These are phyloP conservation scores for Populus simonii DNA, from an alignment of 345 rosid genomes.

Conservation along the genomic window DNA sequence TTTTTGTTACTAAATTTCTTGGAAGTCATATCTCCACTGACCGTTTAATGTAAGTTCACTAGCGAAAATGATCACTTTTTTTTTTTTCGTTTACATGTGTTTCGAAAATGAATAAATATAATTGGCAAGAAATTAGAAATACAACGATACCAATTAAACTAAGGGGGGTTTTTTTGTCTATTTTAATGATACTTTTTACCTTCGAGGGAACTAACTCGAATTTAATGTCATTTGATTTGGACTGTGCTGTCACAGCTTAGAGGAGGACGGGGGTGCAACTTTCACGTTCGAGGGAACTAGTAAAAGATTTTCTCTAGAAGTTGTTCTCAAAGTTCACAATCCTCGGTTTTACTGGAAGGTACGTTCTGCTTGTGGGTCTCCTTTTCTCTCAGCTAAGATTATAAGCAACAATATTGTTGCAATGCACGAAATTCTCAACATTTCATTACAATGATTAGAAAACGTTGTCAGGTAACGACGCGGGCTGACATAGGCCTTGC, in stretches of 20 bases:
- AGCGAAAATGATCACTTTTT: too few relatives aligned
- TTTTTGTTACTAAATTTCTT: constrained; percentile 59
- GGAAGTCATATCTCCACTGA: constrained; percentile 53
- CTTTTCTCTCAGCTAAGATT: neutral
- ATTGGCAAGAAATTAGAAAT: too few relatives aligned
- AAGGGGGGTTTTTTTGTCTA: neutral
- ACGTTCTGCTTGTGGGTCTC: neutral
- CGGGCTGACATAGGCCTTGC: constrained; percentile 83
- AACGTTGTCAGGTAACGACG: constrained; percentile 57
- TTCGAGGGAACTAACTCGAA: neutral
- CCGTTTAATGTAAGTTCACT: constrained; percentile 51
- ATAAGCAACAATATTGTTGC: too few relatives aligned
- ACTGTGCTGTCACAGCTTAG: constrained; percentile 33
- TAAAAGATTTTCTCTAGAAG: constrained; percentile 38
- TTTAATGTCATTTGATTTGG: neutral
- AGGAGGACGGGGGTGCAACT: constrained; percentile 76
- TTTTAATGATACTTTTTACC: too few relatives aligned
- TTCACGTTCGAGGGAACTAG: constrained; percentile 52
- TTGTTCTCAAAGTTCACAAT: constrained; percentile 53
- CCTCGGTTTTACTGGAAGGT: constrained; percentile 94
- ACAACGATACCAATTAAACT: too few relatives aligned
- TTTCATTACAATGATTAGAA: neutral
- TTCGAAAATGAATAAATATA: too few relatives aligned
- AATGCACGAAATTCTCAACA: too few relatives aligned
- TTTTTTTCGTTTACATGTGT: neutral